A percentile compares a stretch with the other conserved stretches of the same genome.
phyloP scores from a whole-genome alignment of 2,329 filamentous ascomycete species.

The Corynespora cassiicola region DNA sequence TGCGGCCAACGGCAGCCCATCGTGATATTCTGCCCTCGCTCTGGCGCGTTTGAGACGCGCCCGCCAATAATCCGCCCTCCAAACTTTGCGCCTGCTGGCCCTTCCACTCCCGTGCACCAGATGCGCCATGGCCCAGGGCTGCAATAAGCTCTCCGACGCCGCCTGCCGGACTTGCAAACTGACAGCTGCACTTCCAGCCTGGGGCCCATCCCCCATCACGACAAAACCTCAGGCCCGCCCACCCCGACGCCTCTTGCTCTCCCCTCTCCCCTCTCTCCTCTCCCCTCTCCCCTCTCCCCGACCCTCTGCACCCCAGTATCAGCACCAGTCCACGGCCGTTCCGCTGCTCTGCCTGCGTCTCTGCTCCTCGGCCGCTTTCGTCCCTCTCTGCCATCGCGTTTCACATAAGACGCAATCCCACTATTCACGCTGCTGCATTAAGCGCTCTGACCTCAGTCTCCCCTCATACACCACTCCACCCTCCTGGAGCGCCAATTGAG shows the following conservation, averaged over 20 bases:
- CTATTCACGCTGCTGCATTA: slow-evolving; percentile 36
- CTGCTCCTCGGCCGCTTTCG: slow-evolving; percentile 20
- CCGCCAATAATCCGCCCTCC: slow-evolving; percentile 20
- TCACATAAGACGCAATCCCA: slow-evolving; percentile 32
- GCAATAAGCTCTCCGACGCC: slow-evolving; percentile 23
- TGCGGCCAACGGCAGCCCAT: slow-evolving; percentile 32
- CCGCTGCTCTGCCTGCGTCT: no score
- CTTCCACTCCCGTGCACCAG: slow-evolving; percentile 18
- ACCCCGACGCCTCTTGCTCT: slow-evolving; percentile 12
- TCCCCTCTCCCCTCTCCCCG: slow-evolving; percentile 19
- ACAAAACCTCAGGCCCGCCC: no score
- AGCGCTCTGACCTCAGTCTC: slow-evolving; percentile 39
- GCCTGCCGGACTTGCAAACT: slow-evolving; percentile 17
- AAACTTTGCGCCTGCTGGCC: no score
- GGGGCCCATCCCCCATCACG: no score
- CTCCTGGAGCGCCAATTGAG: slow-evolving; percentile 33
- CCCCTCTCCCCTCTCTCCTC: slow-evolving; percentile 8
- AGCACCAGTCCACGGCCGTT: no score
- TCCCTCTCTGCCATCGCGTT: slow-evolving; percentile 30
- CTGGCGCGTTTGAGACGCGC: slow-evolving; percentile 36
- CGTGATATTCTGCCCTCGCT: slow-evolving; percentile 25
- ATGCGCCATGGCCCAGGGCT: slow-evolving; percentile 32
- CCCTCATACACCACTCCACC: slow-evolving; percentile 23
- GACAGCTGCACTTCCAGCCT: slow-evolving; percentile 15
- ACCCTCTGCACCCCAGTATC: slow-evolving; percentile 25